A percentile compares a stretch with the other conserved stretches of the same genome.
Conservation (phyloP, 2,329 filamentous ascomycete species). For the Trichoderma endophyticum region DNA sequence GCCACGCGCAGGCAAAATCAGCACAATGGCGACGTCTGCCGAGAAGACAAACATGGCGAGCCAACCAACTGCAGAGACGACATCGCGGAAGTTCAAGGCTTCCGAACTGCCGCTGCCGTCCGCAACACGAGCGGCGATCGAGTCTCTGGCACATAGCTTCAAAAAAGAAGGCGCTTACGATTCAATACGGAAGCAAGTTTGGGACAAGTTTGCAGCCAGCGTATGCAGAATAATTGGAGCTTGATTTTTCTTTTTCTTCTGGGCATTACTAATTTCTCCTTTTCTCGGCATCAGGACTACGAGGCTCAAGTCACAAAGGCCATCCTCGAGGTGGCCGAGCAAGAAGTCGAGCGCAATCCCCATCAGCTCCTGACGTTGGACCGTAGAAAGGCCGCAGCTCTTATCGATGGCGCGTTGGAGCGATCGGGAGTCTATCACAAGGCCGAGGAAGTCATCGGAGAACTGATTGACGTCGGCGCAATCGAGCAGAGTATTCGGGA, state of each 20-base stretch:
- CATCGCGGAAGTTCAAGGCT: slow-evolving; percentile 59
- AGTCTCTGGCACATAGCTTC: slow-evolving; percentile 73
- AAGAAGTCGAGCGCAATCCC: slow-evolving; percentile 73
- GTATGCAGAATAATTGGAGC: slow-evolving; percentile 43
- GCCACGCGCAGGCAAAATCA: slow-evolving; percentile 5
- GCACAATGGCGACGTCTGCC: slow-evolving; percentile 28
- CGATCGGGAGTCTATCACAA: slow-evolving; percentile 72
- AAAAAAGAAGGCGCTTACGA: slow-evolving; percentile 87
- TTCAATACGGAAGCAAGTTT: slow-evolving; percentile 70
- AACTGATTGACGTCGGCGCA: slow-evolving; percentile 63
- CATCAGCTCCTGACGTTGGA: slow-evolving; percentile 69
- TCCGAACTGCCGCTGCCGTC: slow-evolving; percentile 72
- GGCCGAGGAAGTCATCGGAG: slow-evolving; percentile 64
- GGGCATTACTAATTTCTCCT: background rate
- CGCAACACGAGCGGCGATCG: slow-evolving; percentile 69
- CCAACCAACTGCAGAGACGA: slow-evolving; percentile 19
- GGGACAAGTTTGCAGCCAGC: slow-evolving; percentile 69
- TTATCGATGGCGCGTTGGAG: slow-evolving; percentile 76
- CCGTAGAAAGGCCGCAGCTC: slow-evolving; percentile 67
- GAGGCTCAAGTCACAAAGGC: slow-evolving; percentile 64
- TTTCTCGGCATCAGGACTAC: slow-evolving; percentile 53
- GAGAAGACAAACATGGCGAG: slow-evolving; percentile 24
- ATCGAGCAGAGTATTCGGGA: slow-evolving; percentile 70
- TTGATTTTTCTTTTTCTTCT: background rate
- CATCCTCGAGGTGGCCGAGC: slow-evolving; percentile 66